These are phyloP conservation scores for Daldinia bambusicola DNA, from an alignment of 495 filamentous ascomycete genomes.

Conservation along the genomic window DNA sequence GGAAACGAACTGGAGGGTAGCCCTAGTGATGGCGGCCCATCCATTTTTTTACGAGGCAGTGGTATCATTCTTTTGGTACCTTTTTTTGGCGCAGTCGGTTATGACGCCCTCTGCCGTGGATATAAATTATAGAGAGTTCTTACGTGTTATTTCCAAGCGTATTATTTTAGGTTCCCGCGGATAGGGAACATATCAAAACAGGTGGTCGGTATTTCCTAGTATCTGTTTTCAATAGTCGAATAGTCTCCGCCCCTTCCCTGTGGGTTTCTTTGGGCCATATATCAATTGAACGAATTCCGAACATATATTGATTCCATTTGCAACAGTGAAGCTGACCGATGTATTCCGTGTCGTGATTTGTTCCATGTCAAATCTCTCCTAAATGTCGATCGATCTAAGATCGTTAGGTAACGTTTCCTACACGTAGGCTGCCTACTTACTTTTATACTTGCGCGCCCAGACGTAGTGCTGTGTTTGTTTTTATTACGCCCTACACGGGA, in stretches of 20 bases:
- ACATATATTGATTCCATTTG: neutral
- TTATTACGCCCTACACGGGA: too few relatives aligned
- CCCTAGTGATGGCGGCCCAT: constrained; percentile 20
- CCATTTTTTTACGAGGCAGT: constrained; percentile 40
- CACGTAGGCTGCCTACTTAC: neutral
- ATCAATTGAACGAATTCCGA: neutral
- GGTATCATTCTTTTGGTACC: constrained; percentile 50
- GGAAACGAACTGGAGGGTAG: constrained; percentile 42
- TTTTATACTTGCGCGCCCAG: constrained; percentile 9
- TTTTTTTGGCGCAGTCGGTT: constrained; percentile 48
- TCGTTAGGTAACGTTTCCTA: constrained; percentile 7
- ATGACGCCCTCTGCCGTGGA: constrained; percentile 49
- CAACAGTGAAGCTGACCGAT: neutral
- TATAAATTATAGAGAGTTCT: constrained; percentile 36
- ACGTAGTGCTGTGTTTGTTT: neutral
- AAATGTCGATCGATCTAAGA: neutral
- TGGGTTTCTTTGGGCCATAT: neutral
- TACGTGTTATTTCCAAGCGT: constrained; percentile 38
- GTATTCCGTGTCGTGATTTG: neutral
- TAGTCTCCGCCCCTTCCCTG: constrained; percentile 7
- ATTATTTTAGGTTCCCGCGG: constrained; percentile 3
- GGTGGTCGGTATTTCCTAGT: constrained; percentile 21
- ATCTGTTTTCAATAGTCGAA: constrained; percentile 7
- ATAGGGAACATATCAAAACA: constrained; percentile 26
- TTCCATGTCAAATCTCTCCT: neutral